These are phyloP conservation scores for Acanthamoeba sp. DNA, from an alignment of 208 protist species.

Conservation along the genomic window DNA sequence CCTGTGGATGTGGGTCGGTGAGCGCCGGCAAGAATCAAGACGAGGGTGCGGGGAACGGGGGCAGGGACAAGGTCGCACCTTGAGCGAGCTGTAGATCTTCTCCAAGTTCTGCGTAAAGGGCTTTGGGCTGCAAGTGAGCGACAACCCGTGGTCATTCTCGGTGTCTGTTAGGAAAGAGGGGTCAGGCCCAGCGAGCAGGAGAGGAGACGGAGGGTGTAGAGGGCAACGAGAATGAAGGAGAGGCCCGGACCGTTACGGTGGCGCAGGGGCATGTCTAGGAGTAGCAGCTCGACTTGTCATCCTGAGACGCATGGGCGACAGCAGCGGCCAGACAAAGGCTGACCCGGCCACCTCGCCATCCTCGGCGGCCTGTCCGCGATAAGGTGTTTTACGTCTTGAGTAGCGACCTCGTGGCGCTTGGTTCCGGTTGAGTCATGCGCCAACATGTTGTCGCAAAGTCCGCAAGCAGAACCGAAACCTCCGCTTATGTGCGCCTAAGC, in stretches of 20 bases:
- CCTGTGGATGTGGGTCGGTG: background rate
- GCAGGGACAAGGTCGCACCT: background rate
- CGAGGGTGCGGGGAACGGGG: background rate
- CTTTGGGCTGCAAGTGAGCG: slow-evolving; percentile 20
- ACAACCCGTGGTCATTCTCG: background rate
- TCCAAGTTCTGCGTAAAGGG: background rate
- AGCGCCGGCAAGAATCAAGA: too few relatives aligned
- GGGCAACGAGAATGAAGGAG: background rate
- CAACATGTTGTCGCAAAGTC: too few relatives aligned
- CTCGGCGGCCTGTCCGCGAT: too few relatives aligned
- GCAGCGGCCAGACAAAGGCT: background rate
- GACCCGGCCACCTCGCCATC: background rate
- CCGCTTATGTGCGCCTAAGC: too few relatives aligned
- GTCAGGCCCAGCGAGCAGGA: too few relatives aligned
- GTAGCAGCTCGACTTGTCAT: background rate
- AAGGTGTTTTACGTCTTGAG: too few relatives aligned
- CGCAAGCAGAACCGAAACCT: too few relatives aligned
- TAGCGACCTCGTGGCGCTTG: too few relatives aligned
- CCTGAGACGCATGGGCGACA: background rate
- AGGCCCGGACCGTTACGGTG: background rate
- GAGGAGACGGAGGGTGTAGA: too few relatives aligned
- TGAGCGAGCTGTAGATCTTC: slow-evolving; percentile 37
- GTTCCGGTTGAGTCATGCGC: too few relatives aligned
- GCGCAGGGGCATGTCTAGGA: background rate
- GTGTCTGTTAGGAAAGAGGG: background rate